Percentiles rank a stretch among this genome's conserved stretches.
phyloP scores from a whole-genome alignment of 2,329 filamentous ascomycete genomes.

The Aspergillus jensenii region DNA sequence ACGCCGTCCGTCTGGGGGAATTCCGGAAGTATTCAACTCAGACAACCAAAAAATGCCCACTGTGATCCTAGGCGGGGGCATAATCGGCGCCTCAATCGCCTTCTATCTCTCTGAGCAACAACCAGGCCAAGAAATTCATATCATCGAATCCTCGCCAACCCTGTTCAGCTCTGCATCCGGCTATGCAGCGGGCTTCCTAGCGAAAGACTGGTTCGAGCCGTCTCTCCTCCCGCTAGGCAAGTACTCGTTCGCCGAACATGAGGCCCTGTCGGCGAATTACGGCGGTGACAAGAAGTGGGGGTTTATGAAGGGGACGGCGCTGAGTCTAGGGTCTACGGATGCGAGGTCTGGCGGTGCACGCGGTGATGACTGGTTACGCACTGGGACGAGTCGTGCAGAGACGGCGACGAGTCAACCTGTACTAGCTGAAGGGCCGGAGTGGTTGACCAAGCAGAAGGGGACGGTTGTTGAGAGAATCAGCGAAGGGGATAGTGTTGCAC shows the following conservation, averaged over 20 bases:
- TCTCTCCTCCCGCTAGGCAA: conserved; percentile 59
- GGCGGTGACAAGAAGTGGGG: conserved; percentile 61
- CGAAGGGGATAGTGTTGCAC: conserved; percentile 60
- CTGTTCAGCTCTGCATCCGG: conserved; percentile 75
- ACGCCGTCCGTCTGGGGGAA: too few relatives aligned
- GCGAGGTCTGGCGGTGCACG: conserved; percentile 42
- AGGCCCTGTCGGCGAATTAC: conserved; percentile 60
- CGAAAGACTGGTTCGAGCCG: conserved; percentile 68
- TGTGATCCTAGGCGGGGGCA: conserved; percentile 68
- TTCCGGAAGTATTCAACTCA: too few relatives aligned
- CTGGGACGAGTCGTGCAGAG: conserved; percentile 63
- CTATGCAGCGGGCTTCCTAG: conserved; percentile 71
- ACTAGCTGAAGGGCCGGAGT: conserved; percentile 48
- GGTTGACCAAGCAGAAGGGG: conserved; percentile 58
- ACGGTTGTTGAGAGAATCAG: conserved; percentile 63
- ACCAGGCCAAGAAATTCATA: conserved; percentile 48
- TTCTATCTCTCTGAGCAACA: conserved; percentile 62
- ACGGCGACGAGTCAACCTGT: conserved; percentile 44
- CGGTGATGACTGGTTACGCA: conserved; percentile 65
- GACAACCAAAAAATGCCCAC: conserved; percentile 46
- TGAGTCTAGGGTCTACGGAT: conserved; percentile 51
- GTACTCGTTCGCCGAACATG: conserved; percentile 70
- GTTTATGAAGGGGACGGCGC: conserved; percentile 58
- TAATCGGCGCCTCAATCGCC: conserved; percentile 69
- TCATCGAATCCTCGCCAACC: conserved; percentile 57